Conservation (phyloP, 768 basidiomycete species). For the Rhizopogon vesiculosus region DNA sequence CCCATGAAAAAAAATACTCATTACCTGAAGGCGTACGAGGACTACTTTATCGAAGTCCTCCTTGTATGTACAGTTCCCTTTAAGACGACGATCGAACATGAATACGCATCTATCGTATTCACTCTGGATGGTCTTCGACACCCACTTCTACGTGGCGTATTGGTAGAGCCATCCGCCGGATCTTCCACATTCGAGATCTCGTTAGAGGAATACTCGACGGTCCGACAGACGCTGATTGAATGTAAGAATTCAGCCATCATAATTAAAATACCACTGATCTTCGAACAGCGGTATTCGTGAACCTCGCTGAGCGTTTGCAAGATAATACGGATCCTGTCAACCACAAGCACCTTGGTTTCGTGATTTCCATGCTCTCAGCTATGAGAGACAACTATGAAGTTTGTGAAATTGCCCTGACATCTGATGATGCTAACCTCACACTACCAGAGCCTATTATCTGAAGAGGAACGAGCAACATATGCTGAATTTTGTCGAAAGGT, state of each 20-base stretch:
- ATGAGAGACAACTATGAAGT: constrained; percentile 49
- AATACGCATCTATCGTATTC: constrained; percentile 54
- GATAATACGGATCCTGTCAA: constrained; percentile 28
- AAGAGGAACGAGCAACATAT: constrained; percentile 25
- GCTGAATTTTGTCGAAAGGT: constrained; percentile 30
- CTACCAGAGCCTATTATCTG: constrained; percentile 5
- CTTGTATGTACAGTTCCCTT: constrained; percentile 47
- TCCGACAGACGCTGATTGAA: constrained; percentile 35
- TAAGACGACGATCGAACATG: constrained; percentile 48
- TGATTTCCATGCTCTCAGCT: constrained; percentile 42
- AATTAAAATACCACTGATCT: not conserved
- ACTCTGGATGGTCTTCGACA: constrained; percentile 54
- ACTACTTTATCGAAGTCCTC: constrained; percentile 50
- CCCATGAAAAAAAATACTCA: not conserved
- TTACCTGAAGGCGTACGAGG: constrained; percentile 35
- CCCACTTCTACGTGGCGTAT: constrained; percentile 38
- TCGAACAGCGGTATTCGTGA: constrained; percentile 37
- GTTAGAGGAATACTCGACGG: constrained; percentile 22
- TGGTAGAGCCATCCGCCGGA: constrained; percentile 17
- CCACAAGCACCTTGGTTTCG: constrained; percentile 35
- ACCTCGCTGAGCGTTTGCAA: constrained; percentile 34
- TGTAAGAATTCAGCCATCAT: constrained; percentile 3
- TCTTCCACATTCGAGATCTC: constrained; percentile 27
- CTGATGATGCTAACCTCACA: constrained; percentile 5
- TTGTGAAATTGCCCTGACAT: constrained; percentile 6